Conservation (phyloP, 129 eudicot genomes). For the sunflower (Helianthus annuus) region DNA sequence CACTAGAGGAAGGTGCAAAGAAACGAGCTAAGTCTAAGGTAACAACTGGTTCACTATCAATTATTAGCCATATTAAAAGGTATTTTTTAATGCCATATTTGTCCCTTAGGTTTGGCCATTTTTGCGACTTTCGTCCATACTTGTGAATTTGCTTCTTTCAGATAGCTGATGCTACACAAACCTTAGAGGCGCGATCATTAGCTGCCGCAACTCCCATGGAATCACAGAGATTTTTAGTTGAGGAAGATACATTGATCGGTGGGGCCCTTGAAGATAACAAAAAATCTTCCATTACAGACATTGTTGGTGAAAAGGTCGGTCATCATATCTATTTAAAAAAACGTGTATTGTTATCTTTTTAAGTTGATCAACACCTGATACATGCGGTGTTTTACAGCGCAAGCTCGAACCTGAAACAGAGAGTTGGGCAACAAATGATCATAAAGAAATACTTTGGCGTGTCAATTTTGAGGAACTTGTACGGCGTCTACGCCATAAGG, state of each 20-base stretch:
- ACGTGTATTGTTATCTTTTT: constrained; percentile 4
- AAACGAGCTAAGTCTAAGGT: constrained; percentile 74
- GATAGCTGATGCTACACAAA: constrained; percentile 39
- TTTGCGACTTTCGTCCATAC: too few species aligned
- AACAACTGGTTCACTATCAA: constrained; percentile 1
- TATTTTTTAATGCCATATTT: neutral
- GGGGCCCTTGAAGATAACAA: constrained; percentile 39
- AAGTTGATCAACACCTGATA: constrained; percentile 17
- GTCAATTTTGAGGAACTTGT: constrained; percentile 84
- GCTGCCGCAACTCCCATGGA: constrained; percentile 85
- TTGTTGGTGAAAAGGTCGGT: constrained; percentile 68
- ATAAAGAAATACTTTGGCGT: constrained; percentile 88
- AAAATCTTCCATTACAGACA: constrained; percentile 23
- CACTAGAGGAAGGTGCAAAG: constrained; percentile 63
- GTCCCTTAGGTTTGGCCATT: too few species aligned
- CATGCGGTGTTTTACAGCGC: constrained; percentile 43
- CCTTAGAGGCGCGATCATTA: constrained; percentile 74
- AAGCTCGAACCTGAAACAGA: constrained; percentile 50
- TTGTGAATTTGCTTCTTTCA: constrained; percentile 30
- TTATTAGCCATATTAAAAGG: neutral
- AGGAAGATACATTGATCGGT: constrained; percentile 34
- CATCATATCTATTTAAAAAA: neutral
- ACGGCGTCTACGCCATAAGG: constrained; percentile 72
- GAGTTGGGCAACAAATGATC: constrained; percentile 37
- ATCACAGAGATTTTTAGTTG: constrained; percentile 66